Percentiles rank a stretch among this genome's conserved stretches.
These are phyloP conservation scores for Lentithecium fluviatile DNA, from an alignment of 495 filamentous ascomycete species.

Conservation along the genomic window DNA sequence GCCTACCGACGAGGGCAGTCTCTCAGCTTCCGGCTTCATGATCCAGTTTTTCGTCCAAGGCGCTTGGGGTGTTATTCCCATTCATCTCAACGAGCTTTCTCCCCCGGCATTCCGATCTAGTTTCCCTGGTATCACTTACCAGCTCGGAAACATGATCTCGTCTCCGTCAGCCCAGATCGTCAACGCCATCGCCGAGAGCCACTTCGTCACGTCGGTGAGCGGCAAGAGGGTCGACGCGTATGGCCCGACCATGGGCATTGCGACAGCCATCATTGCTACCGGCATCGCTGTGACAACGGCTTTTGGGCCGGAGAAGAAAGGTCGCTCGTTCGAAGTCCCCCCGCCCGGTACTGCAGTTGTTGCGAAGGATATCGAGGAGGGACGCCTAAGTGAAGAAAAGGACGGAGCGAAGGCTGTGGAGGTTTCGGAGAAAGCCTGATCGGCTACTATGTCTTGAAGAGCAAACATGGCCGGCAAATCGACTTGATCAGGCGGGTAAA, in stretches of 20 bases:
- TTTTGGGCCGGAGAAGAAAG: conserved; percentile 64
- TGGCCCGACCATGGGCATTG: conserved; percentile 66
- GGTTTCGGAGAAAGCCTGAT: neutral
- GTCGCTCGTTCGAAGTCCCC: conserved; percentile 64
- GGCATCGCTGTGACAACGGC: conserved; percentile 63
- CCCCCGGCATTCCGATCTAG: conserved; percentile 71
- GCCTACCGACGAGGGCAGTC: conserved; percentile 53
- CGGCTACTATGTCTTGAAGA: too few species aligned
- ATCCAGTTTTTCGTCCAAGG: conserved; percentile 79
- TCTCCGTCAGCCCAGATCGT: conserved; percentile 71
- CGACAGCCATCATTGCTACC: conserved; percentile 65
- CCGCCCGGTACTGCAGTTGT: conserved; percentile 4
- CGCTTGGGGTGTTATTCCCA: conserved; percentile 74
- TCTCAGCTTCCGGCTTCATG: conserved; percentile 69
- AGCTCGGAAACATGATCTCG: conserved; percentile 74
- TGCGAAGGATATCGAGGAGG: conserved; percentile 30
- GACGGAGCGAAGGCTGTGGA: conserved; percentile 5
- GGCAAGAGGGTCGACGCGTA: conserved; percentile 62
- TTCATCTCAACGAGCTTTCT: conserved; percentile 75
- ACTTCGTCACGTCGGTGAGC: conserved; percentile 46
- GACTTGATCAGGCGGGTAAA: too few species aligned
- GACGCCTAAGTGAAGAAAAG: conserved; percentile 12
- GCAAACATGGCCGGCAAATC: too few species aligned
- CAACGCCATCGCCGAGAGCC: conserved; percentile 62
- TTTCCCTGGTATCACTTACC: conserved; percentile 66